A percentile compares a stretch with the other conserved stretches of the same genome.
Conservation (phyloP, 352 stramenopile genomes). For the Phytophthora aleatoria region DNA sequence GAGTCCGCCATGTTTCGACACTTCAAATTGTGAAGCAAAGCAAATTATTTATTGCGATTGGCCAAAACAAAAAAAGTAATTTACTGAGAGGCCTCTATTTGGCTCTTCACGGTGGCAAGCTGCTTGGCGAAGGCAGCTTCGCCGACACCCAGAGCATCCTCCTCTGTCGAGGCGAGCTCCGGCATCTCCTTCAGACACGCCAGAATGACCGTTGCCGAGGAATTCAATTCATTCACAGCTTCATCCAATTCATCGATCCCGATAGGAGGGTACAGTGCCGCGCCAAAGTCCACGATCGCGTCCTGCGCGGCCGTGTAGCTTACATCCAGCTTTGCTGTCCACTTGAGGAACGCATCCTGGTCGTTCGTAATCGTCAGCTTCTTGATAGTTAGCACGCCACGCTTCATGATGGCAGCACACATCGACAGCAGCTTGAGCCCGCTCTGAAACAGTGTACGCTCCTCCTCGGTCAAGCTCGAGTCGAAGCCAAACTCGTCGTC, state of each 20-base stretch:
- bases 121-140: slow-evolving; percentile 63
- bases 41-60: slow-evolving; percentile 6
- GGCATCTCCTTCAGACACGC: slow-evolving; percentile 58
- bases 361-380: slow-evolving; percentile 64
- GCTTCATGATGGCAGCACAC: slow-evolving; percentile 78
- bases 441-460: slow-evolving; percentile 69
- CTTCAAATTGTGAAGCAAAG: background rate
- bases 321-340: slow-evolving; percentile 70
- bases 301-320: slow-evolving; percentile 68
- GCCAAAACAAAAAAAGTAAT: slow-evolving; percentile 15
- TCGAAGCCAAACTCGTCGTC: slow-evolving; percentile 84
- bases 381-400: slow-evolving; percentile 82
- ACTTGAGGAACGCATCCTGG: slow-evolving; percentile 65
- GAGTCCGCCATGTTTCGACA: slow-evolving; percentile 17
- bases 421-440: slow-evolving; percentile 76
- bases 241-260: slow-evolving; percentile 59
- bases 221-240: slow-evolving; percentile 44
- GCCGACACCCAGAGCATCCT: slow-evolving; percentile 47
- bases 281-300: slow-evolving; percentile 80
- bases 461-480: slow-evolving; percentile 67
- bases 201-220: slow-evolving; percentile 43
- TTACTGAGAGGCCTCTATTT: slow-evolving; percentile 58
- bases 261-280: slow-evolving; percentile 80
- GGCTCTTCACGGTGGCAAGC: slow-evolving; percentile 54
- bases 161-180: slow-evolving; percentile 42